Base-by-base conservation (phyloP, 495 filamentous ascomycete genomes). In the Trichoderma reesei region DNA sequence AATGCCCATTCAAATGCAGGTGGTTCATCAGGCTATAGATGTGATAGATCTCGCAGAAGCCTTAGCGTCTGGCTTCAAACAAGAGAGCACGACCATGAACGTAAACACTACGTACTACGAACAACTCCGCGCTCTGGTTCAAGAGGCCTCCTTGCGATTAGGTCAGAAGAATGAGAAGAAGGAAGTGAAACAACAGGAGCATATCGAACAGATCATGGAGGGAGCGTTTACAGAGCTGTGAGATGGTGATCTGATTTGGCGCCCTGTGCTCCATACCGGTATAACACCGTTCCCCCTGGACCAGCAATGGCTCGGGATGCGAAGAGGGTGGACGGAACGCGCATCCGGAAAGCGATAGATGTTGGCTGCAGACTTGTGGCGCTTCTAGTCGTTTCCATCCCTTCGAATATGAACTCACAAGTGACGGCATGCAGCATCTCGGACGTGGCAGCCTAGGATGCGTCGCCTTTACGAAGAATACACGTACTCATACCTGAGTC, bases 41-140 rank as follows among this genome's bases (percentile, higher is more conserved):
- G 11, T 56, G 51, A 56, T 33, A 56, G 51, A 56, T 56, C 51
- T 56, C 34, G 51, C 51, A 56, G 51, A 56, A 33, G 51, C 31
- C 34, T 10, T 56, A 34, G 51, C 26, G 51, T 34, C 20, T 34
- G 51, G 51, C 26, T 11, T 13, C 10, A 26, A 56, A 31, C 51
- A 36, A 34, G 51, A 20, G 20, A 56, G 46, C 8, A 54, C 26
- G 1, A 39, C 38, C 38, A 39, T 6, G 38, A 1, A 39, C 38
- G 38, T 1, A 3, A 39, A 39, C 11, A 39, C 38, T 39, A 3
- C 38, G 26, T 39, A 39, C 38, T 39, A 39, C 38, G 6, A 39
- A 39, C 26, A 26, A 26, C 26, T 26, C 26, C 26, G 26, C 26
- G 26, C 26, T 26, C 26, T 26, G 26, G 26, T 26, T 1, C 26